Conservation (phyloP, 768 basidiomycete genomes). For the Tephrocybe sp. region DNA sequence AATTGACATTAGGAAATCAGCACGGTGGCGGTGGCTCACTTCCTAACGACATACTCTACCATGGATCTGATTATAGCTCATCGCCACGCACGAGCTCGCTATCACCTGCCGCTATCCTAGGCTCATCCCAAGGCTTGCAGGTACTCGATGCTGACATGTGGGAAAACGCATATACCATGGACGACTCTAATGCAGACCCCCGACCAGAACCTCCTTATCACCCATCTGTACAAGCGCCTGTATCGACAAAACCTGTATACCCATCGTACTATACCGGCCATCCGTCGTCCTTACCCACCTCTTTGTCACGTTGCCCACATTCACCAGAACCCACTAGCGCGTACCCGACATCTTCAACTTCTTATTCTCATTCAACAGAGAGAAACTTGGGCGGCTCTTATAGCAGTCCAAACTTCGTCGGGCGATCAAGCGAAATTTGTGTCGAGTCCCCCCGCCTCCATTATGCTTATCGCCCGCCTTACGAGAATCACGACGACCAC, state of each 20-base stretch:
- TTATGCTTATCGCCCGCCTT: conserved; percentile 53
- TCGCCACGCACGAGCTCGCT: conserved; percentile 57
- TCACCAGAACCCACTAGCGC: conserved; percentile 32
- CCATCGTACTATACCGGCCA: conserved; percentile 39
- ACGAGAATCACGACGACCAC: conserved; percentile 39
- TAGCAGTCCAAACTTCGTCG: conserved; percentile 42
- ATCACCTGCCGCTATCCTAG: conserved; percentile 57
- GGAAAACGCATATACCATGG: conserved; percentile 56
- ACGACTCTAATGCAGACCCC: conserved; percentile 33
- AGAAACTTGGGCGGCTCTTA: conserved; percentile 47
- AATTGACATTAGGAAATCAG: conserved; percentile 26
- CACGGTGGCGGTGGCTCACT: conserved; percentile 27
- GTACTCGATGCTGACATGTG: conserved; percentile 51
- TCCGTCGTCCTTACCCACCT: conserved; percentile 38
- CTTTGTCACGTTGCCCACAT: conserved; percentile 41
- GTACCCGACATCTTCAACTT: conserved; percentile 36
- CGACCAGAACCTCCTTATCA: conserved; percentile 43
- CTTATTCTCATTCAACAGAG: conserved; percentile 49
- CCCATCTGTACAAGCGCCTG: conserved; percentile 43
- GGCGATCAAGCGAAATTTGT: conserved; percentile 41
- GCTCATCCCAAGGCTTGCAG: conserved; percentile 44
- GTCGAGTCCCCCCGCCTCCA: conserved; percentile 45
- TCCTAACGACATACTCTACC: conserved; percentile 31
- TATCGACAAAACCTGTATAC: conserved; percentile 47
- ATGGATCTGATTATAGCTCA: conserved; percentile 44